Percentiles rank a stretch among this genome's conserved stretches.
These are phyloP conservation scores for Miamiensis avidus DNA, from an alignment of 169 alveolate species.

Conservation along the genomic window DNA sequence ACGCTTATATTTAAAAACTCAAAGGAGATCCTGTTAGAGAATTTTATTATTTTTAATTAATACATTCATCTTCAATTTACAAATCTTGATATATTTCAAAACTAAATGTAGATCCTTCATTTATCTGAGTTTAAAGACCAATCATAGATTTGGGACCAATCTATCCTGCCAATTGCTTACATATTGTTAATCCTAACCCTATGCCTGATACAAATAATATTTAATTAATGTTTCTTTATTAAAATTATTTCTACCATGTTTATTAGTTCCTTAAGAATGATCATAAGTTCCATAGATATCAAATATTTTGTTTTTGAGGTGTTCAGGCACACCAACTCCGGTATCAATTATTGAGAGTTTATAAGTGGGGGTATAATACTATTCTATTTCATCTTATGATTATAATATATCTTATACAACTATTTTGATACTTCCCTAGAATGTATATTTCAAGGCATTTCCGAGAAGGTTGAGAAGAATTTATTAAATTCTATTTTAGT, in stretches of 20 bases:
- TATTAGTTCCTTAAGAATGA: conserved; percentile 10
- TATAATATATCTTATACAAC: too few relatives aligned
- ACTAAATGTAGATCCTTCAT: conserved; percentile 9
- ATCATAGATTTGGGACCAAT: conserved; percentile 6
- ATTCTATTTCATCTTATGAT: background rate
- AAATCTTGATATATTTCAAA: conserved; percentile 9
- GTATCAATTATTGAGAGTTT: conserved; percentile 38
- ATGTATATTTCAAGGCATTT: conserved; percentile 21
- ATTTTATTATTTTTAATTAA: too few relatives aligned
- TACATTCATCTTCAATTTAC: background rate
- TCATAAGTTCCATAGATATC: conserved; percentile 37
- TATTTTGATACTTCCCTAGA: conserved; percentile 5
- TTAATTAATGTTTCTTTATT: too few relatives aligned
- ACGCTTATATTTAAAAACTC: background rate
- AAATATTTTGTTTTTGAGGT: conserved; percentile 31
- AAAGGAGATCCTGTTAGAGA: background rate
- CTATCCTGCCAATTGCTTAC: conserved; percentile 4
- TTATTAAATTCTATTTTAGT: conserved; percentile 16
- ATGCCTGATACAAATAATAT: background rate
- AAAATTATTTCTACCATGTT: conserved; percentile 1
- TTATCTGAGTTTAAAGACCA: background rate
- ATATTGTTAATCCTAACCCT: conserved; percentile 18
- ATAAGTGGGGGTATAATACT: background rate
- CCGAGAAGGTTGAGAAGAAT: conserved; percentile 1
- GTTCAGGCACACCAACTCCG: conserved; percentile 43